Base-by-base conservation (phyloP, 2,329 filamentous ascomycete species). In the Neofusicoccum parvum region DNA sequence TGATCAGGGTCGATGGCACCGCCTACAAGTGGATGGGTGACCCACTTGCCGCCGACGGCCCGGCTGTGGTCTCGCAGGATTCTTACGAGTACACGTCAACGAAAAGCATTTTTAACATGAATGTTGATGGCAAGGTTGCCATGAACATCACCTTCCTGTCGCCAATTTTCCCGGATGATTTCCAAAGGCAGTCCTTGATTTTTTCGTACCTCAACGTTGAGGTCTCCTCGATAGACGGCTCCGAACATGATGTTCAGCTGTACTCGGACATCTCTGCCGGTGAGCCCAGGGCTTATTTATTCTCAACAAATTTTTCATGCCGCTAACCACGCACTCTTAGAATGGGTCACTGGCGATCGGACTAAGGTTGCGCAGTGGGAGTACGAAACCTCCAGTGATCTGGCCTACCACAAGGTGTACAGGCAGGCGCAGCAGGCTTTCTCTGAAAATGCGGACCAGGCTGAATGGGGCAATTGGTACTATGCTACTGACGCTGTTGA, bases 241-340 rank as follows among this genome's bases (percentile, higher is more conserved):
- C 73, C 2, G 70, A 80, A 1, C 90, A 93, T 73, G 78, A 85
- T 49, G 88, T 92, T 1, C 86, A 92, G 71, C 72, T 93, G 4
- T 93, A 94, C 72, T 83, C 88, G 27, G 91, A 93, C 72, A 87
- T 92, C 45, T 88, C 89, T 62, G 88, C 87, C 64, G 88, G 87
- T 89, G 74, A 74, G 83, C 74, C 15, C 43, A 34, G 37, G 4
- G 45, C n/a, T 56, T 43, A 39, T 56, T 12, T 11, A n/a, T 23
- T 39, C 34, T 37, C 49, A 46, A 63, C 32, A 36, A 37, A n/a
- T 39, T n/a, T 5, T 5, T 20, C 20, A 3, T 12, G 15, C 12
- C 6, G 14, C 45, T 58, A 45, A 56, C 51, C n/a, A 32, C 17
- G 6, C 15, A n/a, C 43, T 41, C 39, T 45, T 65, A 92, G 90